A percentile compares a stretch with the other conserved stretches of the same genome.
Conservation (phyloP, 2,329 filamentous ascomycete species). For the Neurospora sp. region DNA sequence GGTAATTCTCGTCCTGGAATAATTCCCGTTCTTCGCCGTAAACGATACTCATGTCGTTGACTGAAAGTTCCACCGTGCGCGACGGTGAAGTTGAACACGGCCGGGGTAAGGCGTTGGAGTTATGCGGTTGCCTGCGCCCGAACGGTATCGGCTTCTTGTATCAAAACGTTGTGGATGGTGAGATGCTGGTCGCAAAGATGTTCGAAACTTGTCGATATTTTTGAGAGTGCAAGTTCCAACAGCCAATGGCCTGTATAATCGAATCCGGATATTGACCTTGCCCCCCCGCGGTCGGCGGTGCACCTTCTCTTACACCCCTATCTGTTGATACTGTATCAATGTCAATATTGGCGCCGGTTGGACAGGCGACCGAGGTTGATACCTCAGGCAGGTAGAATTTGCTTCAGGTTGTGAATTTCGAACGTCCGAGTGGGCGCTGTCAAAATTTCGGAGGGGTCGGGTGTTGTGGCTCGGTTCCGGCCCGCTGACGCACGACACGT, state of each 20-base stretch:
- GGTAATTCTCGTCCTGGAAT: conserved; percentile 37
- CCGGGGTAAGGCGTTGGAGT: not conserved
- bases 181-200: not conserved
- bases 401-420: not conserved
- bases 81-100: conserved; percentile 1
- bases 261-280: not conserved
- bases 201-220: not conserved
- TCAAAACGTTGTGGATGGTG: not conserved
- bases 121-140: not conserved
- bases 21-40: conserved; percentile 38
- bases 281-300: not conserved
- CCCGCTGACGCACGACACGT: not conserved
- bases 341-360: not conserved
- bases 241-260: not conserved
- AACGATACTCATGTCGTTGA: conserved; percentile 27
- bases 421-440: conserved; percentile 5
- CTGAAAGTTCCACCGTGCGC: conserved; percentile 5
- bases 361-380: not conserved
- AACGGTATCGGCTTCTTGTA: not conserved
- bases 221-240: not conserved
- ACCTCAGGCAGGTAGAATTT: not conserved
- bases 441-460: not conserved
- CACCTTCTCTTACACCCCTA: not conserved
- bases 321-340: not conserved
- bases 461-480: not conserved